phyloP scores from a whole-genome alignment of 2,329 filamentous ascomycete genomes.

The Sphaerostilbella broomeana region DNA sequence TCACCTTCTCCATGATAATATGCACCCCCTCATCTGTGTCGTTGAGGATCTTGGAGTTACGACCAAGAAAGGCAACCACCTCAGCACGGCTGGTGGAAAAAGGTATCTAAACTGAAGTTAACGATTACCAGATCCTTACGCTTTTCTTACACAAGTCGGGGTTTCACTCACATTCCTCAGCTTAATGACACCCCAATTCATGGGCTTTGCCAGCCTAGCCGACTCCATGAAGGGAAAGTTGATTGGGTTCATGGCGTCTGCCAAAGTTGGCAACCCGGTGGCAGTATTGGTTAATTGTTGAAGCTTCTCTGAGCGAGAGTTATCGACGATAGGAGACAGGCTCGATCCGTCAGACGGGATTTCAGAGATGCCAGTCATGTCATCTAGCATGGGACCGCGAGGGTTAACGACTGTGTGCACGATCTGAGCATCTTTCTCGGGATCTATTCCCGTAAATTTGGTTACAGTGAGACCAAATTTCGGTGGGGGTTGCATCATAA shows the following conservation, averaged over 20 bases:
- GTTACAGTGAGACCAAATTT: slow-evolving; percentile 27
- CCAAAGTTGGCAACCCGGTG: slow-evolving; percentile 28
- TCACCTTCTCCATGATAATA: slow-evolving; percentile 58
- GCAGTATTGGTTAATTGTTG: slow-evolving; percentile 29
- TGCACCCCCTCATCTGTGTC: slow-evolving; percentile 52
- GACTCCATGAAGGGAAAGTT: slow-evolving; percentile 44
- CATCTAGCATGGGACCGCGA: slow-evolving; percentile 1
- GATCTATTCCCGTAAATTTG: neutral
- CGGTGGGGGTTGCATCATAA: slow-evolving; percentile 29
- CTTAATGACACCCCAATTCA: slow-evolving; percentile 39
- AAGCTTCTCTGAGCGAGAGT: slow-evolving; percentile 32
- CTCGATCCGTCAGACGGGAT: slow-evolving; percentile 1
- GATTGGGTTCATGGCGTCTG: slow-evolving; percentile 29
- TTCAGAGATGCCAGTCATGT: neutral
- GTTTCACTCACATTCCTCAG: slow-evolving; percentile 42
- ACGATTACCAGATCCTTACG: neutral
- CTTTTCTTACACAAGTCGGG: neutral
- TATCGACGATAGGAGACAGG: neutral
- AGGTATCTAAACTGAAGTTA: slow-evolving; percentile 40
- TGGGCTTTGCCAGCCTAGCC: slow-evolving; percentile 23
- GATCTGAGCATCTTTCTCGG: neutral
- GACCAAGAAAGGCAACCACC: slow-evolving; percentile 52
- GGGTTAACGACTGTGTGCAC: slow-evolving; percentile 6
- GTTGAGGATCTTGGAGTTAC: slow-evolving; percentile 48
- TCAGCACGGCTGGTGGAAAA: slow-evolving; percentile 48